Conservation (phyloP, 2,329 filamentous ascomycete species). For the Fusarium drepaniforme region DNA sequence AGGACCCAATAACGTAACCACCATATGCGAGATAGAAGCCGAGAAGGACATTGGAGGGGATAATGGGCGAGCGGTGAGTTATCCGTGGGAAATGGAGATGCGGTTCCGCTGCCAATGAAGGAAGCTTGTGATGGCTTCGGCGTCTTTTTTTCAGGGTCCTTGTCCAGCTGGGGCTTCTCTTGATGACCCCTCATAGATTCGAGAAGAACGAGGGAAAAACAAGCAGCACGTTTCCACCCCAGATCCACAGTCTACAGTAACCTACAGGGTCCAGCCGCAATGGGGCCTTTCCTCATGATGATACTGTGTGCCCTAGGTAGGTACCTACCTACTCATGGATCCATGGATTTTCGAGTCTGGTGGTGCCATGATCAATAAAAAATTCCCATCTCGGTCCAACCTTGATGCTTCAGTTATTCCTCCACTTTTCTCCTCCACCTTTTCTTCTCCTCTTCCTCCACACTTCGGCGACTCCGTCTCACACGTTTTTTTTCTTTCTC, state of each 20-base stretch:
- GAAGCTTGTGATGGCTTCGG: background rate
- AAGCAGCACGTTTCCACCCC: slow-evolving; percentile 27
- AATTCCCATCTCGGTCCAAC: slow-evolving; percentile 7
- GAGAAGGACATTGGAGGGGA: background rate
- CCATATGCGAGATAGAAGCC: background rate
- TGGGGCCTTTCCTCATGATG: background rate
- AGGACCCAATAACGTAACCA: background rate
- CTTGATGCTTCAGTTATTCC: background rate
- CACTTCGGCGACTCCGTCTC: slow-evolving; percentile 32
- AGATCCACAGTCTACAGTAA: slow-evolving; percentile 25
- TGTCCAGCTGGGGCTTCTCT: background rate
- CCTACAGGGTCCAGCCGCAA: background rate
- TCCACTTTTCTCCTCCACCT: slow-evolving; percentile 1
- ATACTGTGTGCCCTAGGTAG: background rate
- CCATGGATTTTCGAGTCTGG: background rate
- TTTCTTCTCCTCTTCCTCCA: slow-evolving; percentile 17
- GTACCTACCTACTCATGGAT: background rate
- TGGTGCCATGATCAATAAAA: slow-evolving; percentile 16
- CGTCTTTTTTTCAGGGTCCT: slow-evolving; percentile 9
- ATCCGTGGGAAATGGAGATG: background rate
- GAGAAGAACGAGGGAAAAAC: slow-evolving; percentile 9
- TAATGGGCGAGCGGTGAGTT: background rate
- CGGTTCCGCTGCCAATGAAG: slow-evolving; percentile 5
- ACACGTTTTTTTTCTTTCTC: slow-evolving; percentile 6
- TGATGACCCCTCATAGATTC: background rate